Conservation (phyloP, 768 basidiomycete species). For the Artomyces pyxidatus region DNA sequence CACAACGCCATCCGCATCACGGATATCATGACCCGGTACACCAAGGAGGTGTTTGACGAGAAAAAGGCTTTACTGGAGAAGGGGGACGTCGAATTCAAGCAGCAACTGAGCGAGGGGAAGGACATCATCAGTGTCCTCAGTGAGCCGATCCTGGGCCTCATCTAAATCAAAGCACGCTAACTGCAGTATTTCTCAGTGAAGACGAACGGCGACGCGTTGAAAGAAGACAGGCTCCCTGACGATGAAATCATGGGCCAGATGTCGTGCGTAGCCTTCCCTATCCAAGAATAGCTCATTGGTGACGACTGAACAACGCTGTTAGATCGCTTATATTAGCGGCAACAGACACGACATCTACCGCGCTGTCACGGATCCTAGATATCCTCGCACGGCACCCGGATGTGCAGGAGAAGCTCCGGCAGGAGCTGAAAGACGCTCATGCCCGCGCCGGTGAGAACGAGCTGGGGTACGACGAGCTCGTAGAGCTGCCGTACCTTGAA, state of each 20-base stretch:
- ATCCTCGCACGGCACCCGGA: slow-evolving; percentile 19
- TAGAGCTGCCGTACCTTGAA: slow-evolving; percentile 21
- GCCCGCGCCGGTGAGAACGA: slow-evolving; percentile 12
- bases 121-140: neutral
- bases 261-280: too few relatives aligned
- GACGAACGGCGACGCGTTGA: slow-evolving; percentile 14
- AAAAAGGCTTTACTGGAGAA: too few relatives aligned
- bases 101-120: neutral
- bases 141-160: too few relatives aligned
- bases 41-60: too few relatives aligned
- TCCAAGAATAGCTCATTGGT: too few relatives aligned
- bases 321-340: neutral
- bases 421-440: slow-evolving; percentile 15
- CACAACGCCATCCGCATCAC: too few relatives aligned
- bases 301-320: too few relatives aligned
- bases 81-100: too few relatives aligned
- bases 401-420: slow-evolving; percentile 20
- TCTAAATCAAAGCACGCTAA: too few relatives aligned
- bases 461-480: slow-evolving; percentile 20
- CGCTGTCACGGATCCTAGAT: slow-evolving; percentile 21
- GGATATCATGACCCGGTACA: too few relatives aligned
- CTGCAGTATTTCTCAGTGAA: too few relatives aligned
- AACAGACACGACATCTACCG: slow-evolving; percentile 22
- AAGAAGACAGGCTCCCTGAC: slow-evolving; percentile 18
- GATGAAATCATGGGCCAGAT: slow-evolving; percentile 22